phyloP scores from a whole-genome alignment of 148 eudicot genomes.

The Diospyros kaki region DNA sequence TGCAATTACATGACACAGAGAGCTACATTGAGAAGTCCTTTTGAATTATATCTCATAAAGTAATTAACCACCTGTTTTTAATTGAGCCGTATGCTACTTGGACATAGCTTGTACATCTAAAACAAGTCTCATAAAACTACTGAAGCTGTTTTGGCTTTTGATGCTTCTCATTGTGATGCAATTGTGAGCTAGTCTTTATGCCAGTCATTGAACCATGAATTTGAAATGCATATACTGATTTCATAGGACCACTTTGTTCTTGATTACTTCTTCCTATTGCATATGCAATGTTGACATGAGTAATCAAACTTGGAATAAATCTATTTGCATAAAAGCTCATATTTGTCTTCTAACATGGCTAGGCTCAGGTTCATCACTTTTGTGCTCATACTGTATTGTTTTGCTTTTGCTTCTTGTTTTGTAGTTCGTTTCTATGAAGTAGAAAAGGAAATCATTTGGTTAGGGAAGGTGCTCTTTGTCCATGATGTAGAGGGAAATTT shows the following conservation, averaged over 20 bases:
- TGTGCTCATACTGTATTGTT: not conserved
- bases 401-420: not conserved
- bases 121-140: too few species aligned
- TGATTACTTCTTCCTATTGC: not conserved
- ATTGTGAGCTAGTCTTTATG: not conserved
- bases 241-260: not conserved
- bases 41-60: too few species aligned
- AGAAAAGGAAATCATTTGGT: not conserved
- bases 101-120: too few species aligned
- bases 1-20: too few species aligned
- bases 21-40: too few species aligned
- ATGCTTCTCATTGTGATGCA: not conserved
- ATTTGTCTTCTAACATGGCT: conserved; percentile 6
- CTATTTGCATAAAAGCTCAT: not conserved
- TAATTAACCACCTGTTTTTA: too few species aligned
- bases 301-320: not conserved
- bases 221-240: not conserved
- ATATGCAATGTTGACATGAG: not conserved
- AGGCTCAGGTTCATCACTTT: not conserved
- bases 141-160: too few species aligned
- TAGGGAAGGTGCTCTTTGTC: not conserved
- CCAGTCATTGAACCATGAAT: not conserved
- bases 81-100: too few species aligned
- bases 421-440: not conserved
- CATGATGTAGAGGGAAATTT: not conserved